Percentiles rank a stretch among this genome's conserved stretches.
These are phyloP conservation scores for Euphorbia lathyris DNA, from an alignment of 345 rosid species.

Conservation along the genomic window DNA sequence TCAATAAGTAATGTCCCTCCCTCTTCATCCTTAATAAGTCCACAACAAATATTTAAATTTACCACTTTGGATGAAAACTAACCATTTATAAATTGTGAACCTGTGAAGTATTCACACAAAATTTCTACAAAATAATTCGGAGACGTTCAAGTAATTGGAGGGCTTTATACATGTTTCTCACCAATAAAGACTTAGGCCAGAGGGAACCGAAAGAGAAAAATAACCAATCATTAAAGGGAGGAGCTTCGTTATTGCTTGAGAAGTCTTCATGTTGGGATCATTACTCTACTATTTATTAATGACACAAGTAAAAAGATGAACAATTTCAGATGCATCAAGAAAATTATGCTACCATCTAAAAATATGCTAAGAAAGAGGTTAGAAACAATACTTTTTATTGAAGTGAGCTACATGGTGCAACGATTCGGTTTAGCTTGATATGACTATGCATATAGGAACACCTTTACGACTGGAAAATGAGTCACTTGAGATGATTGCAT, in stretches of 20 bases:
- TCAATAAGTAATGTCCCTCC: no score
- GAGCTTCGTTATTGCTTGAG: slow-evolving; percentile 77
- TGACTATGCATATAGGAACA: no score
- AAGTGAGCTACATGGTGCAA: no score
- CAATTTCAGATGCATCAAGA: no score
- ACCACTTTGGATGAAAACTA: slow-evolving; percentile 53
- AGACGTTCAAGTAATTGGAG: slow-evolving; percentile 1
- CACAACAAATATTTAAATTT: slow-evolving; percentile 19
- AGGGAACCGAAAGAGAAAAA: slow-evolving; percentile 96
- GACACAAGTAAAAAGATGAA: background rate
- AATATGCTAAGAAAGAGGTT: no score
- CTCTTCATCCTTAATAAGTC: no score
- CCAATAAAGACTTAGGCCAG: slow-evolving; percentile 98
- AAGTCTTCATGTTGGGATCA: slow-evolving; percentile 85
- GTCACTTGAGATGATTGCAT: slow-evolving; percentile 89
- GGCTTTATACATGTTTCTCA: slow-evolving; percentile 46
- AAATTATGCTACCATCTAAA: no score
- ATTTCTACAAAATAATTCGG: slow-evolving; percentile 8
- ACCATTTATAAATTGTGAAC: no score
- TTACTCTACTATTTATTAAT: slow-evolving; percentile 51
- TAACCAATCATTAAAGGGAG: slow-evolving; percentile 92
- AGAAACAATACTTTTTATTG: no score
- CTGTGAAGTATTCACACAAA: slow-evolving; percentile 50
- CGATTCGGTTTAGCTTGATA: no score
- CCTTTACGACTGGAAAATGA: no score